Base-by-base conservation (phyloP, 2,329 filamentous ascomycete genomes). In the Arachnopeziza araneosa region DNA sequence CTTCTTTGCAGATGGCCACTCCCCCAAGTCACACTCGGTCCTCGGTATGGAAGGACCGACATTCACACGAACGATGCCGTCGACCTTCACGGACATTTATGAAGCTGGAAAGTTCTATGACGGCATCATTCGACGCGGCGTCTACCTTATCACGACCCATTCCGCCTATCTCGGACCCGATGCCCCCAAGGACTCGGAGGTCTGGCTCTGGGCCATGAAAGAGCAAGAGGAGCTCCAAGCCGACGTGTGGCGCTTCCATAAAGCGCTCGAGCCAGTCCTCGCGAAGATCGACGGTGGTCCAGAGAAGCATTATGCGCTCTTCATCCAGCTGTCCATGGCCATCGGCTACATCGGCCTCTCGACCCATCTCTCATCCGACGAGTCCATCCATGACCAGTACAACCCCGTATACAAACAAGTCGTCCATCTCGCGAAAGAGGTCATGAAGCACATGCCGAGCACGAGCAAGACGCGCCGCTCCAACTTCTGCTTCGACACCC, bases 401-500 rank as follows among this genome's bases (percentile, higher is more conserved):
- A 60, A 63, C n/a, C 56, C 57, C 24, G 59, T 59, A 1, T 66
- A 59, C 32, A 52, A 58, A 32, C 53, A 57, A 24, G 60, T 62
- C 4, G 64, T 64, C 1, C 52, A 52, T 23, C 60, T 63, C 24
- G 61, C 60, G 5, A 59, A 63, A 55, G 57, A 56, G 22, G 58
- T 63, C 7, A 54, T 62, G 54, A 57, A 55, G 36, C 55, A 60
- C 17, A 60, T 63, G 57, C 60, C 60, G 12, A 26, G 24, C 0
- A 52, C 22, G 23, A 55, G 55, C 17, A 62, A 63, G 24, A 59
- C 26, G 19, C 59, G 62, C 2, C 55, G 53, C 21, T 59, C 56
- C 14, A 61, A 63, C 51, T 88, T 88, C 70, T 83, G 83, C 52
- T 80, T 85, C 24, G 84, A 86, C 55, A 72, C 86, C 1, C 69